Percentiles rank a stretch among this genome's conserved stretches.
These are phyloP conservation scores for Heterobasidion parviporum DNA, from an alignment of 1,284 basidiomycete species.

Conservation along the genomic window DNA sequence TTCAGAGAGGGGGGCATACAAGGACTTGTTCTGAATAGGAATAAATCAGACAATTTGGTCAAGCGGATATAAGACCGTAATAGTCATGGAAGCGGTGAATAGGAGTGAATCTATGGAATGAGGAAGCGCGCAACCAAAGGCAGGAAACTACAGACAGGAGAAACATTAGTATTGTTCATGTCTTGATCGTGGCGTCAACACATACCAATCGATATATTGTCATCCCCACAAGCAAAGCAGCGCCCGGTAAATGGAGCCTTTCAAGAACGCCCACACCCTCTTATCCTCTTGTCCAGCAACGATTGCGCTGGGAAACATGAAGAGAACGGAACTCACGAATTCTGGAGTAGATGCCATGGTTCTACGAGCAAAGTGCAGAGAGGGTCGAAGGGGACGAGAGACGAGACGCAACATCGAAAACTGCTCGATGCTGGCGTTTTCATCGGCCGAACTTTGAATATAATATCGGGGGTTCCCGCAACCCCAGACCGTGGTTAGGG, in stretches of 20 bases:
- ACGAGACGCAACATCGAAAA: conserved; percentile 21
- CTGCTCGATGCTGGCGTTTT: not conserved
- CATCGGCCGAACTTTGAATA: not conserved
- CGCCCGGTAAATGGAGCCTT: no score
- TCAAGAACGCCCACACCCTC: no score
- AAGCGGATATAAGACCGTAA: no score
- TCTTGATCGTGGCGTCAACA: no score
- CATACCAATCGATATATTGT: no score
- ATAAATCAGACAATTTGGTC: not conserved
- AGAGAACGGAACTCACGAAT: conserved; percentile 38
- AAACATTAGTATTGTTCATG: no score
- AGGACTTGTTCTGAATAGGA: conserved; percentile 70
- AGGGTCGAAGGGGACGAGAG: conserved; percentile 20
- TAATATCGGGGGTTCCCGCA: not conserved
- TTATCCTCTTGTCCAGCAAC: no score
- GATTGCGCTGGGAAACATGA: not conserved
- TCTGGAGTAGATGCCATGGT: conserved; percentile 62
- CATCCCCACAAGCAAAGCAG: no score
- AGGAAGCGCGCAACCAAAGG: no score
- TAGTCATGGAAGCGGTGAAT: no score
- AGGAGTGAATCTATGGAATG: no score
- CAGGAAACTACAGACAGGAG: no score
- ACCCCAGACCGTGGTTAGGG: not conserved
- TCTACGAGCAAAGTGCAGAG: conserved; percentile 19
- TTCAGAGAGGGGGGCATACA: conserved; percentile 85